A percentile compares a stretch with the other conserved stretches of the same genome.
Conservation (phyloP, 805 yeast genomes). For the Myxozyma melibiosi region DNA sequence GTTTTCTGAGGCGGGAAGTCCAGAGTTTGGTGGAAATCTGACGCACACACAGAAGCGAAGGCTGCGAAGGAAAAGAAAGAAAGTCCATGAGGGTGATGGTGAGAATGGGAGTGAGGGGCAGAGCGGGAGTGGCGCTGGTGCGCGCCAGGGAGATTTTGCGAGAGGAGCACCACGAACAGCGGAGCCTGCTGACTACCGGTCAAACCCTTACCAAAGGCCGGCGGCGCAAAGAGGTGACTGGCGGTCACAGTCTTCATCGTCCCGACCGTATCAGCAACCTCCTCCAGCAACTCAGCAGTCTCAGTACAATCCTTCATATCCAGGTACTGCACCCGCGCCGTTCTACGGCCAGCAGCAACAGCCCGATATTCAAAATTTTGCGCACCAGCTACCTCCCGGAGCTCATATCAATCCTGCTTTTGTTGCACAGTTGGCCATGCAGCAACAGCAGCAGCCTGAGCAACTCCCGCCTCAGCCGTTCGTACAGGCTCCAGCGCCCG, state of each 20-base stretch:
- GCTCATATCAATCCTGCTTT: conserved; percentile 33
- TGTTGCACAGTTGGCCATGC: conserved; percentile 18
- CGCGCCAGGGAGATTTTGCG: too few relatives aligned
- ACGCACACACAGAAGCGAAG: conserved; percentile 27
- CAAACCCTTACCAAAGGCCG: too few relatives aligned
- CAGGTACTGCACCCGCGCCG: too few relatives aligned
- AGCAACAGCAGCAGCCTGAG: conserved; percentile 4
- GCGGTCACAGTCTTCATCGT: too few relatives aligned
- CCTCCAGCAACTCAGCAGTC: too few relatives aligned
- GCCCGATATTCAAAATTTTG: conserved; percentile 2
- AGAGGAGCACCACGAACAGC: too few relatives aligned
- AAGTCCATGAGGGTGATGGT: conserved; percentile 15
- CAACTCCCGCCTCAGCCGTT: conserved; percentile 4
- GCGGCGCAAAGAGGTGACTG: too few relatives aligned
- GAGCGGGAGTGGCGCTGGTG: not conserved
- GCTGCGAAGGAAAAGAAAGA: conserved; percentile 11
- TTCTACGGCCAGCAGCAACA: too few relatives aligned
- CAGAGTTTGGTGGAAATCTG: not conserved
- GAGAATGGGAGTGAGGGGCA: not conserved
- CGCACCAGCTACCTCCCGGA: conserved; percentile 27
- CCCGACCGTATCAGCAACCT: too few relatives aligned
- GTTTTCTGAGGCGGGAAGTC: not conserved
- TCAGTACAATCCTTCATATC: too few relatives aligned
- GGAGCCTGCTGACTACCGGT: too few relatives aligned
- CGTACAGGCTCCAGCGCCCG: not conserved